Evolutionary conservation across 208 protist genomes (phyloP).

Genomic region (Giardia duodenalis): DNA sequence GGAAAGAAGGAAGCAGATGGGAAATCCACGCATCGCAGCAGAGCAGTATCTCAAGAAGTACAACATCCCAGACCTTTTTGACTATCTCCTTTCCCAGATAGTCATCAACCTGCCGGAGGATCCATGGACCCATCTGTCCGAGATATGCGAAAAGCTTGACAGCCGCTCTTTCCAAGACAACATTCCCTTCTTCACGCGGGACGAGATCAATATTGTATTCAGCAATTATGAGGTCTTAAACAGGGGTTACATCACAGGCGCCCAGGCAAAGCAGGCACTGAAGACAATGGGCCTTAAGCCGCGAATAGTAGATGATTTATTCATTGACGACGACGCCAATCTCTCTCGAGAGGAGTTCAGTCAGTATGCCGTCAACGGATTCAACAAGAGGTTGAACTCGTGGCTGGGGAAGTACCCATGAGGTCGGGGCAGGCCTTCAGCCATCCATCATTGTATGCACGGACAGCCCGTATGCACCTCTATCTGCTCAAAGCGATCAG

Average conservation of each 20-base stretch:
- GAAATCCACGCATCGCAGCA: not conserved
- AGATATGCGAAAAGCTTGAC: not conserved
- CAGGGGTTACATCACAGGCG: not conserved
- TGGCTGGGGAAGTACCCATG: not conserved
- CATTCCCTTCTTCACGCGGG: not conserved
- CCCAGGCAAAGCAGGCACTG: not conserved
- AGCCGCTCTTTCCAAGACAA: not conserved
- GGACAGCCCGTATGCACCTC: too few species aligned
- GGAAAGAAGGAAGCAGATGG: not conserved
- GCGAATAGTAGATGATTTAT: not conserved
- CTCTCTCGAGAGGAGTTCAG: not conserved
- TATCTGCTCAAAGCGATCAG: too few species aligned
- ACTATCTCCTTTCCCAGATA: not conserved
- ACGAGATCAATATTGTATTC: not conserved
- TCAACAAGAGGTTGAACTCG: not conserved
- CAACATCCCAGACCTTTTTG: not conserved
- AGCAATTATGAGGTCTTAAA: not conserved
- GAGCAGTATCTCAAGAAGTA: not conserved
- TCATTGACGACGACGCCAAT: not conserved
- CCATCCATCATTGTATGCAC: too few species aligned
- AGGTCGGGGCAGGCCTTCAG: too few species aligned
- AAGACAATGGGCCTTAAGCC: not conserved
- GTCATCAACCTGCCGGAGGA: not conserved
- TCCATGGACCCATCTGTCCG: not conserved
- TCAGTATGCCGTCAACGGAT: not conserved